Conservation (phyloP, 1,284 basidiomycete species). For the Pseudozyma sp. region DNA sequence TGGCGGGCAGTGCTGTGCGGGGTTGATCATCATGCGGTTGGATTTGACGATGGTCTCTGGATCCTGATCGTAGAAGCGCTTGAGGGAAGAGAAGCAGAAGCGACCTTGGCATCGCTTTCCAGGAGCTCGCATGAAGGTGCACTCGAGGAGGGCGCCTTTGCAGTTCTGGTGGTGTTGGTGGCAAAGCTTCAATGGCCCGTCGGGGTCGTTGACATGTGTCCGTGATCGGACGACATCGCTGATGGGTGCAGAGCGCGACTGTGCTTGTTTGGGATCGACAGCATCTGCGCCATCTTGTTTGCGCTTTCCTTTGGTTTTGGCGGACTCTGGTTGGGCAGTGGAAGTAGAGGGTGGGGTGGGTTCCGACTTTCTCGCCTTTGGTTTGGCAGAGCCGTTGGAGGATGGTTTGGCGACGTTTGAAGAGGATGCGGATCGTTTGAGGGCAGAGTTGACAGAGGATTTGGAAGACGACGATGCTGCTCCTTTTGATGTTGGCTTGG, state of each 20-base stretch:
- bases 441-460: background rate
- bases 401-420: slow-evolving; percentile 13
- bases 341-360: slow-evolving; percentile 3
- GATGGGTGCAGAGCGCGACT: slow-evolving; percentile 21
- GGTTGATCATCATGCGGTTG: slow-evolving; percentile 47
- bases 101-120: slow-evolving; percentile 39
- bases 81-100: slow-evolving; percentile 45
- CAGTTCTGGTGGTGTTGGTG: slow-evolving; percentile 46
- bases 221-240: slow-evolving; percentile 31
- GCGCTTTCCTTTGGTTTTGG: slow-evolving; percentile 18
- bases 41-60: slow-evolving; percentile 43
- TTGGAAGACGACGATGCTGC: slow-evolving; percentile 4
- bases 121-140: slow-evolving; percentile 49
- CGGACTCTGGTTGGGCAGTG: slow-evolving; percentile 1
- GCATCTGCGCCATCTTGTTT: slow-evolving; percentile 8
- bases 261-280: background rate
- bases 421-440: slow-evolving; percentile 26
- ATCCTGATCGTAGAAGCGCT: slow-evolving; percentile 41
- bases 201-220: slow-evolving; percentile 37
- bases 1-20: slow-evolving; percentile 38
- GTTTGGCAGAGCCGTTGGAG: slow-evolving; percentile 13
- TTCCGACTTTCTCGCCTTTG: slow-evolving; percentile 32
- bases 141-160: slow-evolving; percentile 40
- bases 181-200: slow-evolving; percentile 26
- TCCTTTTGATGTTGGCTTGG: slow-evolving; percentile 13